Percentiles rank a stretch among this genome's conserved stretches.
These are phyloP conservation scores for Fusarium sp. DNA, from an alignment of 2,329 filamentous ascomycete species.

Conservation along the genomic window DNA sequence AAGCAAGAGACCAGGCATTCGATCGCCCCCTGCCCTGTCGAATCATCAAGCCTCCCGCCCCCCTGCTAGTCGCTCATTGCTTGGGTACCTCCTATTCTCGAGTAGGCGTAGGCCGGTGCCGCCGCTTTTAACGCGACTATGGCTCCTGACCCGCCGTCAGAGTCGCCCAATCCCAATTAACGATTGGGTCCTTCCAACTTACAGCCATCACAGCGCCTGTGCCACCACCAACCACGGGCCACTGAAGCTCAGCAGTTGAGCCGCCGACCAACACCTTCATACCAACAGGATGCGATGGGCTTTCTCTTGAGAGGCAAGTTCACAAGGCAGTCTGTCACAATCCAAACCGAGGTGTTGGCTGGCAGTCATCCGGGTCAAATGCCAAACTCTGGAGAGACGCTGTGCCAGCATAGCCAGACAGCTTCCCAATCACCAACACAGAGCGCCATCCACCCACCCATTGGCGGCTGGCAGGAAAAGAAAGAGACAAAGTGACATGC, in stretches of 20 bases:
- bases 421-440: conserved; percentile 19
- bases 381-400: conserved; percentile 11
- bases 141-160: conserved; percentile 25
- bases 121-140: conserved; percentile 41
- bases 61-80: conserved; percentile 15
- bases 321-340: conserved; percentile 23
- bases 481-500: conserved; percentile 36
- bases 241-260: conserved; percentile 19
- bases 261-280: conserved; percentile 29
- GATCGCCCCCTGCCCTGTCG: conserved; percentile 19
- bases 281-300: conserved; percentile 7
- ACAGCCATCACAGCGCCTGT: conserved; percentile 38
- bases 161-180: conserved; percentile 38
- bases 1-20: conserved; percentile 32
- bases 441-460: conserved; percentile 18
- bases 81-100: conserved; percentile 20
- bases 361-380: conserved; percentile 17
- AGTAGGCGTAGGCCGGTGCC: conserved; percentile 35
- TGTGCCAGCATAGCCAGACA: conserved; percentile 12
- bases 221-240: conserved; percentile 22
- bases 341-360: conserved; percentile 28
- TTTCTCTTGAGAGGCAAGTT: conserved; percentile 11
- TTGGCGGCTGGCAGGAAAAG: conserved; percentile 20
- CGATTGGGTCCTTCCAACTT: conserved; percentile 29
- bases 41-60: conserved; percentile 31